These are phyloP conservation scores for Euphorbia schlechtendalii DNA, from an alignment of 441 rosid genomes.

Conservation along the genomic window DNA sequence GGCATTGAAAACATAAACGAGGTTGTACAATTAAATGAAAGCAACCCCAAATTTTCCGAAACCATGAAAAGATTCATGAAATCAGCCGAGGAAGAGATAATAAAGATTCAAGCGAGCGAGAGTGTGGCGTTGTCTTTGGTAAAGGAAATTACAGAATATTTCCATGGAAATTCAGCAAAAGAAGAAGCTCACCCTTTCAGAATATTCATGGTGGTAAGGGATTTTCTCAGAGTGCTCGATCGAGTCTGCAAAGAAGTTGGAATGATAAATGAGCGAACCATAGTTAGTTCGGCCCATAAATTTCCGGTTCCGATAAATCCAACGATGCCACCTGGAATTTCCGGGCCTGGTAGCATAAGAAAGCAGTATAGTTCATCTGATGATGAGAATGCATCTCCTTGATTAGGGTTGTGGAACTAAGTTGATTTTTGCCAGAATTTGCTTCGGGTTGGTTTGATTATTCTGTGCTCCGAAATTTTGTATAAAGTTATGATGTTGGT, in stretches of 20 bases:
- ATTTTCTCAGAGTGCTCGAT: constrained; percentile 70
- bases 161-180: constrained; percentile 91
- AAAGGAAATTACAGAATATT: constrained; percentile 90
- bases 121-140: constrained; percentile 77
- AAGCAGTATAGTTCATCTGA: constrained; percentile 41
- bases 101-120: constrained; percentile 79
- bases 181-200: constrained; percentile 97
- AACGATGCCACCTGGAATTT: constrained; percentile 38
- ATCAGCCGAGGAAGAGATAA: constrained; percentile 68
- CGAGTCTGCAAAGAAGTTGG: constrained; percentile 89
- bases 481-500: constrained; percentile 40
- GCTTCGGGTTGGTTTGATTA: constrained; percentile 25
- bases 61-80: constrained; percentile 63
- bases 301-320: constrained; percentile 66
- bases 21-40: constrained; percentile 39
- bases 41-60: constrained; percentile 47
- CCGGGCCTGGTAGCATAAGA: constrained; percentile 33
- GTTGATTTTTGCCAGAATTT: constrained; percentile 17
- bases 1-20: constrained; percentile 58
- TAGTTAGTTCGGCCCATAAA: constrained; percentile 73
- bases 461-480: constrained; percentile 24
- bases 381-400: constrained; percentile 45
- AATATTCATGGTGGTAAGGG: constrained; percentile 92
- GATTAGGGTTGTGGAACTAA: constrained; percentile 17
- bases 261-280: constrained; percentile 72